phyloP scores from a whole-genome alignment of 2,329 filamentous ascomycete genomes.

The Trichoderma brevicompactum region DNA sequence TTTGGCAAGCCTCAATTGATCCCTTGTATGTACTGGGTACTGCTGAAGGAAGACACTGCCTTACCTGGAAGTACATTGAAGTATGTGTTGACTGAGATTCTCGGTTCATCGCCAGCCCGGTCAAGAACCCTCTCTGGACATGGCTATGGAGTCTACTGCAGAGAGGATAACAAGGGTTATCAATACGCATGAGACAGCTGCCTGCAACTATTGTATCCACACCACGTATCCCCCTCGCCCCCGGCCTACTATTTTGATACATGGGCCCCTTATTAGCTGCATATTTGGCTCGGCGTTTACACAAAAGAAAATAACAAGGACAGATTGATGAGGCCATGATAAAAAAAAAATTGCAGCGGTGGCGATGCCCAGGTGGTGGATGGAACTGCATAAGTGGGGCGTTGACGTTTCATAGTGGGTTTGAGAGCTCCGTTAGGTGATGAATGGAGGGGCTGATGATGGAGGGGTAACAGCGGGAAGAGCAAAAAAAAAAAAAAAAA shows the following conservation, averaged over 20 bases:
- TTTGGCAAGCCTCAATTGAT: not conserved
- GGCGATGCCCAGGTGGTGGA: slow-evolving; percentile 18
- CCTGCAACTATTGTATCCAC: not conserved
- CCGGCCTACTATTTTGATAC: not conserved
- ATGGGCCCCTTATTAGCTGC: not conserved
- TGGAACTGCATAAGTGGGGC: slow-evolving; percentile 35
- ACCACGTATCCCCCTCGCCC: not conserved
- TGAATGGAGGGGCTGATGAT: slow-evolving; percentile 29
- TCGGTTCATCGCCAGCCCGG: not conserved
- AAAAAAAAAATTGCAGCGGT: slow-evolving; percentile 29
- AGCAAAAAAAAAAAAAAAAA: not conserved
- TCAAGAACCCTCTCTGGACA: not conserved
- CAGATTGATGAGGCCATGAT: not conserved
- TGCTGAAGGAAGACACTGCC: too few relatives aligned
- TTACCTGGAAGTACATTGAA: too few relatives aligned
- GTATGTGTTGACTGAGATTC: too few relatives aligned
- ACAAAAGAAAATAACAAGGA: not conserved
- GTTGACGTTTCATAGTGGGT: slow-evolving; percentile 38
- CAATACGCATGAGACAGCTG: slow-evolving; percentile 3
- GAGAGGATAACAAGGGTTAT: not conserved
- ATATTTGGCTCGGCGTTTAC: not conserved
- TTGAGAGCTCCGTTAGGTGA: slow-evolving; percentile 1
- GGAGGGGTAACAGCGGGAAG: slow-evolving; percentile 21
- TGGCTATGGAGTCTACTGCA: too few relatives aligned
- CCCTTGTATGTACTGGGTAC: slow-evolving; percentile 3